A percentile compares a stretch with the other conserved stretches of the same genome.
Conservation (phyloP, 2,329 filamentous ascomycete species). For the Aspergillus luchuensis region DNA sequence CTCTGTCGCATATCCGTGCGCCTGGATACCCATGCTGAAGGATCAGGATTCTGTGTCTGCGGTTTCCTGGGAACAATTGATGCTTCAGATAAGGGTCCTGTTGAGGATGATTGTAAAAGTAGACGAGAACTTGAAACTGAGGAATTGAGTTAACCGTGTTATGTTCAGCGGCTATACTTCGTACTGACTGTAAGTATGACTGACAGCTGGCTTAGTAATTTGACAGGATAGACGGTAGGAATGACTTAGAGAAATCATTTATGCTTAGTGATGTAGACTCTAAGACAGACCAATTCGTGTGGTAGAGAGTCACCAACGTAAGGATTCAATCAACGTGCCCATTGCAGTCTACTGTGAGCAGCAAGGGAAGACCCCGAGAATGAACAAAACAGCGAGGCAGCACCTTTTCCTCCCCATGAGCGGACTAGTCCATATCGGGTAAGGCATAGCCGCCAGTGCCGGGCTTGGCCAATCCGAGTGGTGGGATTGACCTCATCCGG, state of each 20-base stretch:
- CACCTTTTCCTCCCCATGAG: background rate
- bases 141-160: too few species aligned
- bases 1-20: background rate
- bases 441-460: constrained; percentile 1
- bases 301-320: background rate
- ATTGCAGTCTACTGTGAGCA: background rate
- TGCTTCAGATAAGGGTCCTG: background rate
- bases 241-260: too few species aligned
- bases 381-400: background rate
- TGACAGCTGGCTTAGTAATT: too few species aligned
- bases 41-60: background rate
- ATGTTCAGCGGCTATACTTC: too few species aligned
- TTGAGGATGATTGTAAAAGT: background rate
- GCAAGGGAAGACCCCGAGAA: constrained; percentile 1
- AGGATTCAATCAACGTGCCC: background rate
- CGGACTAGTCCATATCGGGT: background rate
- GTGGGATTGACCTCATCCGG: constrained; percentile 10
- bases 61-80: background rate
- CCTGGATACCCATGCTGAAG: background rate
- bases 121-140: too few species aligned
- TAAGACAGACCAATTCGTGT: background rate
- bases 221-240: too few species aligned
- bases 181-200: too few species aligned
- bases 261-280: too few species aligned
- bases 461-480: constrained; percentile 6